phyloP scores from a whole-genome alignment of 805 yeast genomes.

The Barnettozyma salicaria region DNA sequence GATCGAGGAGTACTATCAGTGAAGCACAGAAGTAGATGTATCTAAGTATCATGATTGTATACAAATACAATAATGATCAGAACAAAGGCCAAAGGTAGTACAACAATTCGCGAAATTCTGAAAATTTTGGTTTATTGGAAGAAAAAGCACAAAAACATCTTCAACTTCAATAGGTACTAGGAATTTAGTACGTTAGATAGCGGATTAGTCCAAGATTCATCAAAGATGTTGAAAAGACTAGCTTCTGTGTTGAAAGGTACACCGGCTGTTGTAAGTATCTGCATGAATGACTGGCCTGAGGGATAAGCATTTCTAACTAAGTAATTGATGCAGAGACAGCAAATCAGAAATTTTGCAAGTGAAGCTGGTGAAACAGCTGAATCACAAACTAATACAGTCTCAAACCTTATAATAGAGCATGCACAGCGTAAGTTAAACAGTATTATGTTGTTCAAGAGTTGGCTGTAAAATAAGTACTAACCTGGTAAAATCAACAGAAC shows the following conservation, averaged over 20 bases:
- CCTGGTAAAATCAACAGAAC: conserved; percentile 29
- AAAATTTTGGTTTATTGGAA: too few species aligned
- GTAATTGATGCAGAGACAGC: conserved; percentile 15
- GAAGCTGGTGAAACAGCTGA: conserved; percentile 12
- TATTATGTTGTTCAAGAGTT: too few species aligned
- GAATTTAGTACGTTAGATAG: too few species aligned
- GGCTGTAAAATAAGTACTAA: conserved; percentile 5
- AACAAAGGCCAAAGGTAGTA: too few species aligned
- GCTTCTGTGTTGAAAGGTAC: conserved; percentile 4
- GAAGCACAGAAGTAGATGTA: too few species aligned
- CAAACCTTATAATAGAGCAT: conserved; percentile 11
- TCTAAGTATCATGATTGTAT: too few species aligned
- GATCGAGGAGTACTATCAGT: too few species aligned
- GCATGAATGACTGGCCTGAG: not conserved
- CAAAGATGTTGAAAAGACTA: conserved; percentile 6
- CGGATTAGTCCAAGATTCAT: too few species aligned
- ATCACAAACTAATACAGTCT: conserved; percentile 2
- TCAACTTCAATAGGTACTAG: too few species aligned
- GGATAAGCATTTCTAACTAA: conserved; percentile 8
- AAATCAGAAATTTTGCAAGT: conserved; percentile 20
- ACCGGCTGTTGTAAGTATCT: conserved; percentile 6
- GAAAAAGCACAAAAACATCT: too few species aligned
- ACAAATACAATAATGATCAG: too few species aligned
- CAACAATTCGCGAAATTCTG: too few species aligned
- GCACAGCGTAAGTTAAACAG: conserved; percentile 17